These are phyloP conservation scores for Kuraishia molischiana DNA, from an alignment of 805 yeast species.

Conservation along the genomic window DNA sequence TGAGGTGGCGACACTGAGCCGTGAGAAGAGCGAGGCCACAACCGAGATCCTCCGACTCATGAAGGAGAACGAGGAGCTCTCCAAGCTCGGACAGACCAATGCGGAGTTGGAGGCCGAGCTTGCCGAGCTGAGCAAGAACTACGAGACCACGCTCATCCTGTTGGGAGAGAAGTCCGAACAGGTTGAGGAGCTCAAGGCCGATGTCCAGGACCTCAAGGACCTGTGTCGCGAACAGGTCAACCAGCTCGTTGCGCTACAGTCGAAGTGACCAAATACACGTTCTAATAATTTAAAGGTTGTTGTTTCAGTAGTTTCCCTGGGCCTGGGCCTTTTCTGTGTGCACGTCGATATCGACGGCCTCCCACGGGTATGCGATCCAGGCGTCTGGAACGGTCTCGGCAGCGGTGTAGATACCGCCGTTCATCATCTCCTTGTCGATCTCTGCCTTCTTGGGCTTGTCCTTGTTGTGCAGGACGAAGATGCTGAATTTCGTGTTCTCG, in stretches of 20 bases:
- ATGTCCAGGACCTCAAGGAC: constrained; percentile 82
- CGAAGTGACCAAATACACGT: constrained; percentile 6
- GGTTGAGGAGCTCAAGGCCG: constrained; percentile 80
- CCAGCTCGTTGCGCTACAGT: constrained; percentile 66
- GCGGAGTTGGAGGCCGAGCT: constrained; percentile 21
- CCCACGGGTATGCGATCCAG: constrained; percentile 91
- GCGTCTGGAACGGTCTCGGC: constrained; percentile 69
- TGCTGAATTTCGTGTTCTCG: constrained; percentile 57
- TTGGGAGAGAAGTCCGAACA: constrained; percentile 84
- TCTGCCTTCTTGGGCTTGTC: constrained; percentile 73
- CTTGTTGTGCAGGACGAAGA: constrained; percentile 81
- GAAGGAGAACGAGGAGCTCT: constrained; percentile 41
- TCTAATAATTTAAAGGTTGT: no score
- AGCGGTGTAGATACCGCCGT: constrained; percentile 59
- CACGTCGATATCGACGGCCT: constrained; percentile 68
- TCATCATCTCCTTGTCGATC: constrained; percentile 52
- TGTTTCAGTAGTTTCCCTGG: constrained; percentile 56
- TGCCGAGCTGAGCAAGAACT: constrained; percentile 25
- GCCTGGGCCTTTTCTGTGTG: constrained; percentile 57
- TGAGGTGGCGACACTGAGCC: constrained; percentile 41
- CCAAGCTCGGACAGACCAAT: constrained; percentile 21
- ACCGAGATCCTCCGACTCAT: constrained; percentile 54
- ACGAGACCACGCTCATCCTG: constrained; percentile 50
- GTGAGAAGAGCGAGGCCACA: constrained; percentile 58
- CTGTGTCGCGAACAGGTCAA: constrained; percentile 78